Conservation (phyloP, 129 eudicot species). For the Heracleum sosnowskyi region DNA sequence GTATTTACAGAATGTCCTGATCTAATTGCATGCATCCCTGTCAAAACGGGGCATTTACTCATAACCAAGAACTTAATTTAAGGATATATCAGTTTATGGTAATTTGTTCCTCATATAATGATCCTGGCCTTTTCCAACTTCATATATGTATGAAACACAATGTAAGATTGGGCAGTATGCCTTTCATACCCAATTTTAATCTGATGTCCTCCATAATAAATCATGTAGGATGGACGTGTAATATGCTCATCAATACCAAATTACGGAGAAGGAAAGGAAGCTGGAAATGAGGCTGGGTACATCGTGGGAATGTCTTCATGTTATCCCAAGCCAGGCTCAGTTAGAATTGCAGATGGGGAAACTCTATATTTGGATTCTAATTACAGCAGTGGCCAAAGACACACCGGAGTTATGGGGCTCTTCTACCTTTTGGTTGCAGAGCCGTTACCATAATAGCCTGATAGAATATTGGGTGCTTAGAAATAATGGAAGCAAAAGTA, state of each 20-base stretch:
- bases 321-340: background rate
- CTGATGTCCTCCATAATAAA: background rate
- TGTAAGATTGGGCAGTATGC: background rate
- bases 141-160: no score
- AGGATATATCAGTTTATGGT: background rate
- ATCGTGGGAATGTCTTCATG: slow-evolving; percentile 6
- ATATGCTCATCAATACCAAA: background rate
- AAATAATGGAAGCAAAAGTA: no score
- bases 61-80: background rate
- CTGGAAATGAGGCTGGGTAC: slow-evolving; percentile 1
- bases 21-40: background rate
- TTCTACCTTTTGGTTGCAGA: slow-evolving; percentile 3
- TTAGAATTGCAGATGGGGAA: slow-evolving; percentile 3
- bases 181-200: background rate
- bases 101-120: background rate
- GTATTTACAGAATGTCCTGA: background rate
- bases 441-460: background rate
- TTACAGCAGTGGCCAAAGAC: slow-evolving; percentile 1
- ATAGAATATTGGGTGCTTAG: no score
- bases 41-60: background rate
- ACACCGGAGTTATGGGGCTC: background rate
- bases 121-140: background rate
- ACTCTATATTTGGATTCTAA: slow-evolving; percentile 1
- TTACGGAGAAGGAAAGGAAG: background rate
- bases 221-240: slow-evolving; percentile 1